Percentiles rank a stretch among this genome's conserved stretches.
phyloP scores from a whole-genome alignment of 2,329 filamentous ascomycete genomes.

The Macrophomina phaseolina region DNA sequence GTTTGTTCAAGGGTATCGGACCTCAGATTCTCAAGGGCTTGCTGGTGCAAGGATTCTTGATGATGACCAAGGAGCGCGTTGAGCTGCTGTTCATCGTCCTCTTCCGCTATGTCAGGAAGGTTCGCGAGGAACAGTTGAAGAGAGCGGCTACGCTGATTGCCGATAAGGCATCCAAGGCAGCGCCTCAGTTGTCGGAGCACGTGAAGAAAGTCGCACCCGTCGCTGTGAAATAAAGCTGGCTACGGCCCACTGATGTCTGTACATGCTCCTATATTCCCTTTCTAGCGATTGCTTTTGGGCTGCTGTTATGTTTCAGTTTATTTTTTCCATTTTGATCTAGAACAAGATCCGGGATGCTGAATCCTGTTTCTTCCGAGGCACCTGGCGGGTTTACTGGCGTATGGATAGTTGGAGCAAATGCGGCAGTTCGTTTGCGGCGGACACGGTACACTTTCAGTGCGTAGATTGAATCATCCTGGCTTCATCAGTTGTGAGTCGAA shows the following conservation, averaged over 20 bases:
- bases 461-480: not conserved
- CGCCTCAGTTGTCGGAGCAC: constrained; percentile 34
- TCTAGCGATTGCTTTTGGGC: constrained; percentile 1
- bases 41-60: constrained; percentile 90
- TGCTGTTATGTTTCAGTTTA: not conserved
- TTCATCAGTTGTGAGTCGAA: not conserved
- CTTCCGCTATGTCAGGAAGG: constrained; percentile 76
- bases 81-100: constrained; percentile 87
- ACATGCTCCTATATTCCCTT: not conserved
- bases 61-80: constrained; percentile 99
- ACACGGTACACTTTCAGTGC: not conserved
- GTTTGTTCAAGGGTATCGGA: constrained; percentile 96
- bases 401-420: constrained; percentile 3
- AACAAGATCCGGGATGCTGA: constrained; percentile 4
- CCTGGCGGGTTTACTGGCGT: constrained; percentile 6
- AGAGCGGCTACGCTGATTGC: constrained; percentile 70
- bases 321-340: constrained; percentile 2
- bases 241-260: not conserved
- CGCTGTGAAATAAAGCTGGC: constrained; percentile 36
- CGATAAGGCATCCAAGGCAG: constrained; percentile 52
- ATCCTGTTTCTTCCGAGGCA: constrained; percentile 6
- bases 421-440: not conserved
- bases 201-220: constrained; percentile 60
- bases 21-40: constrained; percentile 94
- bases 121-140: constrained; percentile 72